A percentile compares a stretch with the other conserved stretches of the same genome.
phyloP scores from a whole-genome alignment of 2,329 filamentous ascomycete genomes.

The Hirsutella thompsonii region DNA sequence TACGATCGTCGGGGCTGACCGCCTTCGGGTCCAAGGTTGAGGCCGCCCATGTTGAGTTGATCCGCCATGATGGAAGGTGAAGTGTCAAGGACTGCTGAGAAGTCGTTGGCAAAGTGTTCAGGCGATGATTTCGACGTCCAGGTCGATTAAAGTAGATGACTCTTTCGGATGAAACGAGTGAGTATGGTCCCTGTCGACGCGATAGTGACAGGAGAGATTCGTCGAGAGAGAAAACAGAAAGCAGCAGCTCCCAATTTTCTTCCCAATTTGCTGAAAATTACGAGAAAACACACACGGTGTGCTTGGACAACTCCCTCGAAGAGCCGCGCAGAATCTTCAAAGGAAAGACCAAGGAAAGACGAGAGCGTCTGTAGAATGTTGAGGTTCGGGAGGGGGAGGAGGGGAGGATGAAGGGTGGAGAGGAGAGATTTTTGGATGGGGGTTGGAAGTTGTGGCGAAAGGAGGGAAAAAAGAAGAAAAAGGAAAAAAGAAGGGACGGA shows the following conservation, averaged over 20 bases:
- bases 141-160: not conserved
- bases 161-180: slow-evolving; percentile 18
- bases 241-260: slow-evolving; percentile 18
- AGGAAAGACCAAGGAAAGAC: slow-evolving; percentile 32
- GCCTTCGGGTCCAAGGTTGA: slow-evolving; percentile 44
- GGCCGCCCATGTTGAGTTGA: slow-evolving; percentile 69
- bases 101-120: not conserved
- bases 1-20: slow-evolving; percentile 47
- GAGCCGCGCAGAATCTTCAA: slow-evolving; percentile 31
- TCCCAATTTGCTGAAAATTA: slow-evolving; percentile 15
- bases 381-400: slow-evolving; percentile 12
- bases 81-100: slow-evolving; percentile 8
- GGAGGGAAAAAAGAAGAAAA: slow-evolving; percentile 10
- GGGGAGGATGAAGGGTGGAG: slow-evolving; percentile 14
- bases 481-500: slow-evolving; percentile 4
- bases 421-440: slow-evolving; percentile 18
- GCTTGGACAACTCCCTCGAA: slow-evolving; percentile 24
- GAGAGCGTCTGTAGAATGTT: slow-evolving; percentile 15
- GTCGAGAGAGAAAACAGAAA: slow-evolving; percentile 20
- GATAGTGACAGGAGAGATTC: slow-evolving; percentile 15
- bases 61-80: slow-evolving; percentile 54
- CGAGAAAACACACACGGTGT: slow-evolving; percentile 15
- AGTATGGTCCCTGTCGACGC: slow-evolving; percentile 14
- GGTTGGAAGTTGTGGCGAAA: slow-evolving; percentile 13
- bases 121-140: not conserved